A percentile compares a stretch with the other conserved stretches of the same genome.
Conservation (phyloP, 768 basidiomycete species). For the Serendipita indica region DNA sequence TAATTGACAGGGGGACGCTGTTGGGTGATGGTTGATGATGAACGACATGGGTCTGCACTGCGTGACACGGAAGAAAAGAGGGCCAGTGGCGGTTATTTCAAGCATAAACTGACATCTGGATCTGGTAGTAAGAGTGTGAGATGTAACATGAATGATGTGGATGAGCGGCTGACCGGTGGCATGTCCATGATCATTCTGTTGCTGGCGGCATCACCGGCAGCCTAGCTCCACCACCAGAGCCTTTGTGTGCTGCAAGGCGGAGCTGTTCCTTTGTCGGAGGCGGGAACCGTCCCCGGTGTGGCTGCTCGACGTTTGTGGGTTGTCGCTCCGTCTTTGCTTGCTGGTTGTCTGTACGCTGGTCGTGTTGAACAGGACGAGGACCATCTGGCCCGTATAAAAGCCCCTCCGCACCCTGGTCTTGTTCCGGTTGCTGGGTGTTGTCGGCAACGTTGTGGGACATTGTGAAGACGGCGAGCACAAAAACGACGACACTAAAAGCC, state of each 20-base stretch:
- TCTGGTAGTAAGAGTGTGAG: background rate
- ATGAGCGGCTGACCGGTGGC: background rate
- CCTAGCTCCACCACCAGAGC: constrained; percentile 6
- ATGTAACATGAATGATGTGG: too few relatives aligned
- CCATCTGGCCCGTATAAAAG: too few relatives aligned
- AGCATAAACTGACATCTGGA: background rate
- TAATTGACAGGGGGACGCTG: background rate
- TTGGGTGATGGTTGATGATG: background rate
- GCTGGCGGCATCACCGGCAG: background rate
- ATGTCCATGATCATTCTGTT: background rate
- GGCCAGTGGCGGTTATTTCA: background rate
- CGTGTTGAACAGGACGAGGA: too few relatives aligned
- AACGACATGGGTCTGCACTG: background rate
- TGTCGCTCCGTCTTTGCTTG: too few relatives aligned
- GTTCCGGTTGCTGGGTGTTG: too few relatives aligned
- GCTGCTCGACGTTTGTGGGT: background rate
- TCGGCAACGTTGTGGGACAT: too few relatives aligned
- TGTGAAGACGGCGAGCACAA: too few relatives aligned
- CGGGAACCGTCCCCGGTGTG: background rate
- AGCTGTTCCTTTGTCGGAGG: background rate
- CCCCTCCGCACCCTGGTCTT: too few relatives aligned
- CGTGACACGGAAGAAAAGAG: too few relatives aligned
- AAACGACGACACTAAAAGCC: too few relatives aligned
- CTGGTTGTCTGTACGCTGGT: too few relatives aligned
- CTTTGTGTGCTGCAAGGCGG: background rate